phyloP scores from a whole-genome alignment of 768 basidiomycete species.

The Russula brevipes region DNA sequence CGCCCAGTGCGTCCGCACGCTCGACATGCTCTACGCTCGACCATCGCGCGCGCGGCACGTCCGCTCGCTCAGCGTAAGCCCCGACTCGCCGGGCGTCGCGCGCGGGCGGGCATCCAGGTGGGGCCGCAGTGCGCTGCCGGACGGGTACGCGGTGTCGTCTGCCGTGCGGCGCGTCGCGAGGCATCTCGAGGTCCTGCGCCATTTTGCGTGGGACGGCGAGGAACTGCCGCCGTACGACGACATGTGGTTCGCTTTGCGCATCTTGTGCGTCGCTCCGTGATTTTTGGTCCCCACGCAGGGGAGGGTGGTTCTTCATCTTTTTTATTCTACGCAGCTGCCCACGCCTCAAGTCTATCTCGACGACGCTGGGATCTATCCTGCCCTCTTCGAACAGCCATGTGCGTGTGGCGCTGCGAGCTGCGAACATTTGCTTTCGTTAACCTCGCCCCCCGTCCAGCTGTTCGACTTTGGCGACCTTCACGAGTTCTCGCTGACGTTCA shows the following conservation, averaged over 20 bases:
- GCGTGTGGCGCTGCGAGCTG: constrained; percentile 27
- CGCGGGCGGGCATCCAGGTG: constrained; percentile 7
- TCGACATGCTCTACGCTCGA: constrained; percentile 54
- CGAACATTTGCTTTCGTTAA: background rate
- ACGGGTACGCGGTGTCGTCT: constrained; percentile 40
- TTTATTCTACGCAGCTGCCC: constrained; percentile 47
- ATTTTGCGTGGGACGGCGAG: constrained; percentile 70
- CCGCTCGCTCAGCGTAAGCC: constrained; percentile 49
- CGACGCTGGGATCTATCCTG: constrained; percentile 55
- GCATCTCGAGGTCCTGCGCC: constrained; percentile 56
- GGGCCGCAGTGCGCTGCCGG: constrained; percentile 31
- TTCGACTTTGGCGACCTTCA: constrained; percentile 62
- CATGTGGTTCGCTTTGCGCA: constrained; percentile 72
- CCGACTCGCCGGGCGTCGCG: constrained; percentile 24
- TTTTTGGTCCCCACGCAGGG: too few relatives aligned
- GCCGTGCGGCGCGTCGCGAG: constrained; percentile 47
- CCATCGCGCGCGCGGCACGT: constrained; percentile 65
- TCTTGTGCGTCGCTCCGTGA: constrained; percentile 43
- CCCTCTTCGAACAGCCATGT: constrained; percentile 60
- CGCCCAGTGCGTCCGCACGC: constrained; percentile 58
- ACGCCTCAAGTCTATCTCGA: constrained; percentile 55
- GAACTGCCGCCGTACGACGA: constrained; percentile 56
- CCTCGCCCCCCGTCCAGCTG: constrained; percentile 37
- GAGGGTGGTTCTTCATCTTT: too few relatives aligned
- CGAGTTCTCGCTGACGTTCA: constrained; percentile 58